Conservation (phyloP, 2,329 filamentous ascomycete genomes). For the Nemania diffusa region DNA sequence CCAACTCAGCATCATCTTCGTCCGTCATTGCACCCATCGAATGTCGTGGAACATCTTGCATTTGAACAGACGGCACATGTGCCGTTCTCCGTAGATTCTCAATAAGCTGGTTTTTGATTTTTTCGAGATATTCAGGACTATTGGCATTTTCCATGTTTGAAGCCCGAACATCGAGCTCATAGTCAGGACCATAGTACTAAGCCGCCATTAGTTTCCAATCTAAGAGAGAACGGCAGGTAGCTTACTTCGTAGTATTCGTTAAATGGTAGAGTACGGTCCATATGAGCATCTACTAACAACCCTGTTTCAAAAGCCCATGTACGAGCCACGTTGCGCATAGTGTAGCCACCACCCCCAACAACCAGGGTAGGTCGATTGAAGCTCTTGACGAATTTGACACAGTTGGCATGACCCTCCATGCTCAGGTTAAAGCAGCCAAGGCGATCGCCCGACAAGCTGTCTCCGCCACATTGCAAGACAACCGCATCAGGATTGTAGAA, state of each 20-base stretch:
- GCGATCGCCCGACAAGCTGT: constrained; percentile 92
- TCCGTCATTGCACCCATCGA: constrained; percentile 71
- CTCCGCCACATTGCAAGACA: constrained; percentile 94
- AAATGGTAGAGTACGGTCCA: constrained; percentile 86
- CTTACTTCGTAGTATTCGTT: constrained; percentile 91
- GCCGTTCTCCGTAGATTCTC: constrained; percentile 89
- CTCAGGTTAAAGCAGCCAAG: constrained; percentile 98
- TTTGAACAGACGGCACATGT: constrained; percentile 88
- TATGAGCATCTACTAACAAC: constrained; percentile 82
- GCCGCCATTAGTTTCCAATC: constrained; percentile 51
- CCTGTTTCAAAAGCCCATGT: constrained; percentile 98
- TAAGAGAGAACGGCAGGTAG: constrained; percentile 55
- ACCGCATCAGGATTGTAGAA: constrained; percentile 92
- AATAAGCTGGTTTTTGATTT: constrained; percentile 81
- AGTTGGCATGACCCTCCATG: constrained; percentile 94
- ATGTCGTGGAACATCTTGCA: constrained; percentile 78
- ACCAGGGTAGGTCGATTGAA: constrained; percentile 89
- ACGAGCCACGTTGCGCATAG: constrained; percentile 94
- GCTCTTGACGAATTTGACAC: constrained; percentile 89
- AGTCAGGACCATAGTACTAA: constrained; percentile 91
- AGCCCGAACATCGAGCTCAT: constrained; percentile 87
- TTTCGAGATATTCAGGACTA: constrained; percentile 81
- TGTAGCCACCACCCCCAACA: constrained; percentile 95
- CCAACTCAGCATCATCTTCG: constrained; percentile 72
- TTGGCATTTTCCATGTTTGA: constrained; percentile 94